Evolutionary conservation across 352 stramenopile genomes (phyloP), one percentile per base, ranked within the genome.

Genomic region (Aphanomyces astaci): DNA sequence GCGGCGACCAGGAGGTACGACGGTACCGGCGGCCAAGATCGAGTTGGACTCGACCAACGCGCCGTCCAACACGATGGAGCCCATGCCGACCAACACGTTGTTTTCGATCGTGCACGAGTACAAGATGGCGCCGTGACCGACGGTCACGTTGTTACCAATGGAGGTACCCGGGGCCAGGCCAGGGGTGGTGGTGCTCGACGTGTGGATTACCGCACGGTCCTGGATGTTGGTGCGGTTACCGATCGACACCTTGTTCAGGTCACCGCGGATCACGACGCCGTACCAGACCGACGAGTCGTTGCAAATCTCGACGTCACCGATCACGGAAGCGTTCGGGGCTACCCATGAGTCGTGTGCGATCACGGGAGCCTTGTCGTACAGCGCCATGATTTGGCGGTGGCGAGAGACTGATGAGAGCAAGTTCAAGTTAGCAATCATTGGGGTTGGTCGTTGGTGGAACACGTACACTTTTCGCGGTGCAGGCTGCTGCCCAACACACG

Each of bases 31-130:
- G 25, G 91, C 96, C 33, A 99, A 84, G 71, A 98, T 97, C 30
- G 91, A 92, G 78, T 98, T 96, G 49, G 85, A 92, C 70, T 97
- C 84, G 36, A 99, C 80, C 33, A 97, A 77, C 43, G 87, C 87
- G 33, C 93, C 93, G 71, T 97, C 89, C 69, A 97, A 80, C 43
- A 99, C 81, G 75, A 98, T 90, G 40, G 88, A 86, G 75, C 96
- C 95, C 95, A 98, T 97, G 63, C 94, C 96, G 74, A 99, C 98
- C 68, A 99, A 82, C 71, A 82, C 87, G 77, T 98, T 93, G 86
- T 98, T 88, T 69, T 97, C 90, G 52, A 99, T 86, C n/a, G 86
- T 98, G 75, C 94, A 97, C 71, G 91, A 98, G 83, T 98, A 96
- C 59, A 99, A 93, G 66, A 95, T 95, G 71, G 90, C 96, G 71